Evolutionary conservation across 192 early-diverging fungal genomes (phyloP).

Genomic region (Endogone sp.): DNA sequence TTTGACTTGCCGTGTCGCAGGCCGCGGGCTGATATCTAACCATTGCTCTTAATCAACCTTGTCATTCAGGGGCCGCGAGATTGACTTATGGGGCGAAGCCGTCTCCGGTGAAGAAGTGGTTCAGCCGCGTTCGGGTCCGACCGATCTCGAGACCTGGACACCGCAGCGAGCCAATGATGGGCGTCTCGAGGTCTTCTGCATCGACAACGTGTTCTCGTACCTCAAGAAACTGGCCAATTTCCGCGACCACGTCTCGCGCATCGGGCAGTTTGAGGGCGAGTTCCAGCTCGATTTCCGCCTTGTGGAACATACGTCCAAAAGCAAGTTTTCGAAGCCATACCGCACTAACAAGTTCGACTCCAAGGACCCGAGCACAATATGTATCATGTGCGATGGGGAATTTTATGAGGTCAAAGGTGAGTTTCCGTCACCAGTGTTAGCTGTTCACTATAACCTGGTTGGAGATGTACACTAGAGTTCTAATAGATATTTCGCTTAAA

Average conservation of each 20-base stretch:
- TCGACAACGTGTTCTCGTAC: constrained; percentile 58
- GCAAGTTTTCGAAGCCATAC: constrained; percentile 20
- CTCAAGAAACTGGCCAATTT: constrained; percentile 54
- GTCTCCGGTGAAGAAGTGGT: constrained; percentile 34
- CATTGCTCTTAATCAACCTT: neutral
- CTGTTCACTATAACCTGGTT: too few species aligned
- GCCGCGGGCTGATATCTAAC: too few species aligned
- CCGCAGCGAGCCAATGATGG: constrained; percentile 68
- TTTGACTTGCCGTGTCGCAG: too few species aligned
- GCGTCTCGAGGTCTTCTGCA: constrained; percentile 62
- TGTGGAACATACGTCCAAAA: constrained; percentile 22
- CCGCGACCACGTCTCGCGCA: constrained; percentile 49
- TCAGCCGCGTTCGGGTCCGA: constrained; percentile 40
- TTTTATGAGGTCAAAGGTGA: constrained; percentile 56
- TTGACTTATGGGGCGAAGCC: constrained; percentile 65
- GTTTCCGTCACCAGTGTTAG: too few species aligned
- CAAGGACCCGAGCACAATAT: constrained; percentile 42
- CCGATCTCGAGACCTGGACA: constrained; percentile 52
- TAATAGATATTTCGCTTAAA: too few species aligned
- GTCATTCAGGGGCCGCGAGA: constrained; percentile 47
- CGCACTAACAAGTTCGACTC: constrained; percentile 12
- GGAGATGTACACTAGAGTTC: too few species aligned
- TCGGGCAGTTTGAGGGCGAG: constrained; percentile 62
- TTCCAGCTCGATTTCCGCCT: constrained; percentile 53
- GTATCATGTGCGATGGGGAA: constrained; percentile 77